These are phyloP conservation scores for Nepenthes gracilis DNA, from an alignment of 148 eudicot genomes.

Conservation along the genomic window DNA sequence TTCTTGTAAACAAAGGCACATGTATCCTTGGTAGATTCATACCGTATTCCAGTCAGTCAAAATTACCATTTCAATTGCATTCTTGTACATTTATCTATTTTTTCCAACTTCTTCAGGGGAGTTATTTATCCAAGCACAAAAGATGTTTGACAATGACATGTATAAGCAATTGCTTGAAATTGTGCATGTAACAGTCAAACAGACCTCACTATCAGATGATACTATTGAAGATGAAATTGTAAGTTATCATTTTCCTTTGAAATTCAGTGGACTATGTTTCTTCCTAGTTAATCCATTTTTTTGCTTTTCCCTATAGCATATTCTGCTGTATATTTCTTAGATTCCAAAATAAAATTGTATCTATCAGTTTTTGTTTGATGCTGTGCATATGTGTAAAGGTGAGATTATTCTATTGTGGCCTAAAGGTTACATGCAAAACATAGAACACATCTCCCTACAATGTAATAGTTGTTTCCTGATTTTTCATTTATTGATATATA, in stretches of 20 bases:
- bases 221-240: constrained; percentile 72
- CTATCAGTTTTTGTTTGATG: too few species aligned
- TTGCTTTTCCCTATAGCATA: neutral
- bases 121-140: constrained; percentile 69
- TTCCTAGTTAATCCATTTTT: neutral
- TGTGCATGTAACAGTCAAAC: constrained; percentile 43
- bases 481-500: too few species aligned
- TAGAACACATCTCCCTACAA: too few species aligned
- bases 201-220: constrained; percentile 30
- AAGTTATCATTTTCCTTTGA: constrained; percentile 12
- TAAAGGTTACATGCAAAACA: too few species aligned
- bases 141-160: constrained; percentile 74
- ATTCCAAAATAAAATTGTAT: too few species aligned
- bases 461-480: too few species aligned
- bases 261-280: neutral
- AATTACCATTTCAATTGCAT: neutral
- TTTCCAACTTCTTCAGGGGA: constrained; percentile 48
- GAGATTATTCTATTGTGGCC: too few species aligned
- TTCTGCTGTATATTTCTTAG: too few species aligned
- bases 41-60: neutral
- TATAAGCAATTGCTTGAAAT: constrained; percentile 58
- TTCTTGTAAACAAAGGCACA: neutral
- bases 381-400: neutral
- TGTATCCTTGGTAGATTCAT: neutral
- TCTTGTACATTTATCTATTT: constrained; percentile 5